Evolutionary conservation across 2,329 filamentous ascomycete species (phyloP).

Genomic region (Colletotrichum tabaci): DNA sequence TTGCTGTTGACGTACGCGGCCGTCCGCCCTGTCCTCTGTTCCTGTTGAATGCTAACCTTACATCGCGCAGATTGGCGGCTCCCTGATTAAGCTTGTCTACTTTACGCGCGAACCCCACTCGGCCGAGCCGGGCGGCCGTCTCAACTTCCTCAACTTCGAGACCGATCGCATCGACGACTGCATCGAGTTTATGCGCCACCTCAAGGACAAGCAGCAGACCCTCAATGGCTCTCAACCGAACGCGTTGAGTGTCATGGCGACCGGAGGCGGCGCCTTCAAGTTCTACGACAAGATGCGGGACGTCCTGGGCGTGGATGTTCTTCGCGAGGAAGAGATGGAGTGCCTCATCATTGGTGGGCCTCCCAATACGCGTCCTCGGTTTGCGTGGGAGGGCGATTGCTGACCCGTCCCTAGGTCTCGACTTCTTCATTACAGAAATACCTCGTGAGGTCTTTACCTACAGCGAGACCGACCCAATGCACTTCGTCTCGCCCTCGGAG

Average conservation of each 20-base stretch:
- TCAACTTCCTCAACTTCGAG: slow-evolving; percentile 97
- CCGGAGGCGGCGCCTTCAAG: slow-evolving; percentile 95
- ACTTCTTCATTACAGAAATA: slow-evolving; percentile 99
- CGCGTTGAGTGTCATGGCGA: slow-evolving; percentile 93
- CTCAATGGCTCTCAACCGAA: slow-evolving; percentile 80
- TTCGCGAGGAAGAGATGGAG: slow-evolving; percentile 98
- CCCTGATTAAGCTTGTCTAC: slow-evolving; percentile 96
- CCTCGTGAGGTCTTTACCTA: slow-evolving; percentile 98
- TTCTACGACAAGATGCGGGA: slow-evolving; percentile 94
- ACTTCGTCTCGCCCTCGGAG: slow-evolving; percentile 85
- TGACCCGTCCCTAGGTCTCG: slow-evolving; percentile 75
- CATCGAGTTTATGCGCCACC: slow-evolving; percentile 88
- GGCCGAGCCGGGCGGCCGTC: slow-evolving; percentile 84
- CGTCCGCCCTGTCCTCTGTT: slow-evolving; percentile 43
- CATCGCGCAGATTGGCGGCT: slow-evolving; percentile 85
- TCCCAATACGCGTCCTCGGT: too few relatives aligned
- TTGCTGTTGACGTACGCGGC: slow-evolving; percentile 88
- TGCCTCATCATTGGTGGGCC: slow-evolving; percentile 90
- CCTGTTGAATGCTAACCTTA: slow-evolving; percentile 34
- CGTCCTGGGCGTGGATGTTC: slow-evolving; percentile 87
- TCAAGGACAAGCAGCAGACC: slow-evolving; percentile 85
- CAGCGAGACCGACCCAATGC: slow-evolving; percentile 90
- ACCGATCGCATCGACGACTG: slow-evolving; percentile 95
- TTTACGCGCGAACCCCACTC: slow-evolving; percentile 91
- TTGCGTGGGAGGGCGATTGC: not conserved